Evolutionary conservation across 1,284 basidiomycete genomes (phyloP).

Genomic region (Schizopora paradoxa): DNA sequence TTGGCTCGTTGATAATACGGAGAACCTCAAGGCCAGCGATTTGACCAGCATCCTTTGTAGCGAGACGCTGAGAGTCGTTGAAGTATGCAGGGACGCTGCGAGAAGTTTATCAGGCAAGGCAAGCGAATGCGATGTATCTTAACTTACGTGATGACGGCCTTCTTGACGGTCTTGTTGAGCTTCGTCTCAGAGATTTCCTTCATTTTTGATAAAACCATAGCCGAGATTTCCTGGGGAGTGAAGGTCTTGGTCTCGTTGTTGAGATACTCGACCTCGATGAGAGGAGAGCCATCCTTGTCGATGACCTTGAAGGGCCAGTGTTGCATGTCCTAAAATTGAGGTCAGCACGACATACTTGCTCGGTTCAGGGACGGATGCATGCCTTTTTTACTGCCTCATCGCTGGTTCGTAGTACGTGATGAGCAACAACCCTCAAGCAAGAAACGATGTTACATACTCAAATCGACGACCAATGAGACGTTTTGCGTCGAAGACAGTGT

Average conservation of each 20-base stretch:
- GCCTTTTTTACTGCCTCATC: slow-evolving; percentile 87
- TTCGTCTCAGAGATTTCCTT: slow-evolving; percentile 99
- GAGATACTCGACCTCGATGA: slow-evolving; percentile 94
- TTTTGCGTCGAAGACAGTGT: slow-evolving; percentile 96
- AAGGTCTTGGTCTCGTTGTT: slow-evolving; percentile 94
- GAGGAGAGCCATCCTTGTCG: slow-evolving; percentile 90
- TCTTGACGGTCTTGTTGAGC: slow-evolving; percentile 92
- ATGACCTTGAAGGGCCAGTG: slow-evolving; percentile 97
- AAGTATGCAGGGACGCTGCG: slow-evolving; percentile 90
- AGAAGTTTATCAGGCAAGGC: slow-evolving; percentile 10
- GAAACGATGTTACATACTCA: slow-evolving; percentile 52
- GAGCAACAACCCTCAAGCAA: slow-evolving; percentile 7
- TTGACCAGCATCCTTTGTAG: slow-evolving; percentile 92
- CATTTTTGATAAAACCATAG: slow-evolving; percentile 99
- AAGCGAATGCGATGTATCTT: slow-evolving; percentile 12
- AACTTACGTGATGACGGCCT: slow-evolving; percentile 87
- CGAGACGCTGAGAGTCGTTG: slow-evolving; percentile 94
- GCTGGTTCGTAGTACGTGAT: slow-evolving; percentile 39
- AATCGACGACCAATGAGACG: slow-evolving; percentile 96
- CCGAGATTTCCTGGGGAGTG: slow-evolving; percentile 95
- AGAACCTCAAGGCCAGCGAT: slow-evolving; percentile 93
- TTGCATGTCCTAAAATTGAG: slow-evolving; percentile 57
- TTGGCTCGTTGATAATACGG: slow-evolving; percentile 97
- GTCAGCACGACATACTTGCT: not conserved
- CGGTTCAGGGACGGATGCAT: slow-evolving; percentile 7